These are phyloP conservation scores for Saraca asoca DNA, from an alignment of 331 rosid species.

Conservation along the genomic window DNA sequence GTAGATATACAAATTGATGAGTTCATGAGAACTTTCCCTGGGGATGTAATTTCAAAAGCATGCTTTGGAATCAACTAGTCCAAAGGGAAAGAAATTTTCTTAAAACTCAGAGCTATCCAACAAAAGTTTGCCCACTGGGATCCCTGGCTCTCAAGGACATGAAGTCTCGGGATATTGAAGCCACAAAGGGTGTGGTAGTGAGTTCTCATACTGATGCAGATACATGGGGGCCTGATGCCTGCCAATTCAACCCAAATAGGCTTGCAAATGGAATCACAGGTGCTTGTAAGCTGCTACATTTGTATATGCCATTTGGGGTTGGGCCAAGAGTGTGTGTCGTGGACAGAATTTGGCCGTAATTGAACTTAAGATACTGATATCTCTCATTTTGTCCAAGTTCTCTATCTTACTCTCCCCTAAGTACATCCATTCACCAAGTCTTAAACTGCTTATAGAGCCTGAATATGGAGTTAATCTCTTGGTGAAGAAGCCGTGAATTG, in stretches of 20 bases:
- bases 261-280: constrained; percentile 47
- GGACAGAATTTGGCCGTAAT: constrained; percentile 48
- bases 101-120: constrained; percentile 35
- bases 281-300: constrained; percentile 45
- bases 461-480: constrained; percentile 45
- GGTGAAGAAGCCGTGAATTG: constrained; percentile 35
- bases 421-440: constrained; percentile 37
- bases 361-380: constrained; percentile 45
- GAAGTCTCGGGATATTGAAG: constrained; percentile 39
- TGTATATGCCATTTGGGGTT: constrained; percentile 52
- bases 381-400: constrained; percentile 42
- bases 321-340: constrained; percentile 50
- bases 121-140: constrained; percentile 6
- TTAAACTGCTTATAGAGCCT: constrained; percentile 39
- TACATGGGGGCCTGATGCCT: constrained; percentile 40
- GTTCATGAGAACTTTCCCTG: constrained; percentile 41
- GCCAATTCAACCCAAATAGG: constrained; percentile 46
- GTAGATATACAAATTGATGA: constrained; percentile 41
- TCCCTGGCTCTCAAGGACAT: constrained; percentile 47
- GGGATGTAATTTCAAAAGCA: constrained; percentile 48
- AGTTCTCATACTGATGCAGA: constrained; percentile 38
- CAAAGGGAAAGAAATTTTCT: constrained; percentile 38
- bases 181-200: constrained; percentile 40
- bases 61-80: constrained; percentile 46
- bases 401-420: constrained; percentile 42